Evolutionary conservation across 345 rosid species (phyloP).

Genomic region (Lumnitzera racemosa): DNA sequence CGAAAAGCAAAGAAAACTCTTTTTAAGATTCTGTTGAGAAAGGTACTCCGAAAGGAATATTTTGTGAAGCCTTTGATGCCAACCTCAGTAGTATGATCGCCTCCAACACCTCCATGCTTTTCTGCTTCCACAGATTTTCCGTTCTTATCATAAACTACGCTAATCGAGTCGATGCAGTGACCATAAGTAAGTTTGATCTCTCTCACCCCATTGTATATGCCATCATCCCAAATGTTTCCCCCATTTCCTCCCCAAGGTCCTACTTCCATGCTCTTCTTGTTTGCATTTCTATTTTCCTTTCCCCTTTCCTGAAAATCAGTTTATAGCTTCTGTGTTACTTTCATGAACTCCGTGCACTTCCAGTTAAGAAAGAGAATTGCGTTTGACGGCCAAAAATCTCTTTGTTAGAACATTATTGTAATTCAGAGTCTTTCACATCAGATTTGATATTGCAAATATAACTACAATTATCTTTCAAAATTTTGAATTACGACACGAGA

Average conservation of each 20-base stretch:
- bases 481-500: too few relatives aligned
- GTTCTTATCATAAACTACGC: conserved; percentile 49
- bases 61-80: background rate
- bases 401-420: too few relatives aligned
- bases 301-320: conserved; percentile 16
- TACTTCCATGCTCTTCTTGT: conserved; percentile 27
- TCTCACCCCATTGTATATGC: conserved; percentile 51
- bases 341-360: too few relatives aligned
- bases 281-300: conserved; percentile 13
- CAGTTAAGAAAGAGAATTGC: too few relatives aligned
- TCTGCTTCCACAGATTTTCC: conserved; percentile 44
- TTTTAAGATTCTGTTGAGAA: background rate
- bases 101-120: conserved; percentile 72
- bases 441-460: too few relatives aligned
- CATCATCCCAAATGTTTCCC: conserved; percentile 70
- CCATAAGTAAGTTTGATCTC: conserved; percentile 53
- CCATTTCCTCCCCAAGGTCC: conserved; percentile 92
- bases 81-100: conserved; percentile 48
- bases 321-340: background rate
- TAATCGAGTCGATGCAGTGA: conserved; percentile 63
- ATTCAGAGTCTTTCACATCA: too few relatives aligned
- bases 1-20: background rate
- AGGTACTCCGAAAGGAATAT: background rate
- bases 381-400: too few relatives aligned
- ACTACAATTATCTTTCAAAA: too few relatives aligned